These are phyloP conservation scores for Whalleya microplaca DNA, from an alignment of 2,329 filamentous ascomycete genomes.

Conservation along the genomic window DNA sequence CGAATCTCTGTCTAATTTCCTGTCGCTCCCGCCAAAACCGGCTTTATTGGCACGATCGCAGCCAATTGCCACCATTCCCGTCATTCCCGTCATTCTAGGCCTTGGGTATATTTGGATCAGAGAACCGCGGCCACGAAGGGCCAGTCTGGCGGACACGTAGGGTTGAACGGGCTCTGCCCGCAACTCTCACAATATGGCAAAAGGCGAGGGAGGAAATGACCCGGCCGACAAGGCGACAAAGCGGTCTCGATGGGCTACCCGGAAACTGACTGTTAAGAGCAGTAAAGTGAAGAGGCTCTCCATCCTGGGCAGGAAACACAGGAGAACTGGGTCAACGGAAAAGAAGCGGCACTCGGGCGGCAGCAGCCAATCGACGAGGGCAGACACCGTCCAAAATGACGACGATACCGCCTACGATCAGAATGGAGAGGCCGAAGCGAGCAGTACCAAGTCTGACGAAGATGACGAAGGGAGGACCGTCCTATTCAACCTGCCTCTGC, in stretches of 20 bases:
- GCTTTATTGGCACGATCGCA: slow-evolving; percentile 11
- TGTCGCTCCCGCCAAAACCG: slow-evolving; percentile 11
- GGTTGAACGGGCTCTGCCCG: slow-evolving; percentile 50
- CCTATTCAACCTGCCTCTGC: slow-evolving; percentile 86
- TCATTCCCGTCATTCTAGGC: too few relatives aligned
- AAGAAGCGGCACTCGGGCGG: slow-evolving; percentile 64
- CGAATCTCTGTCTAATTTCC: slow-evolving; percentile 11
- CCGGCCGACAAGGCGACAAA: slow-evolving; percentile 61
- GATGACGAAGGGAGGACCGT: slow-evolving; percentile 59
- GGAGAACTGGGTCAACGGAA: slow-evolving; percentile 63
- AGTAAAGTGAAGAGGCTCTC: slow-evolving; percentile 80
- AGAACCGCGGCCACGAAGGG: slow-evolving; percentile 35
- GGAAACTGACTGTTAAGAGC: slow-evolving; percentile 76
- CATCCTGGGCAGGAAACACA: slow-evolving; percentile 76
- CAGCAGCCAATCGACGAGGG: slow-evolving; percentile 36
- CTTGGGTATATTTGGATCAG: slow-evolving; percentile 10
- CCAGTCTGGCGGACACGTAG: slow-evolving; percentile 47
- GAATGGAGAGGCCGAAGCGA: slow-evolving; percentile 42
- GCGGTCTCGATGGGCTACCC: slow-evolving; percentile 94
- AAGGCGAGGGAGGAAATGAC: slow-evolving; percentile 34
- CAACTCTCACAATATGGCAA: slow-evolving; percentile 42
- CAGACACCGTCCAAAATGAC: slow-evolving; percentile 32
- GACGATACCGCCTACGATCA: slow-evolving; percentile 37
- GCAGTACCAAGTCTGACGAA: slow-evolving; percentile 42
- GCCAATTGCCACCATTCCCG: slow-evolving; percentile 19